phyloP scores from a whole-genome alignment of 1,284 basidiomycete species.

The Trichosporon sp. region DNA sequence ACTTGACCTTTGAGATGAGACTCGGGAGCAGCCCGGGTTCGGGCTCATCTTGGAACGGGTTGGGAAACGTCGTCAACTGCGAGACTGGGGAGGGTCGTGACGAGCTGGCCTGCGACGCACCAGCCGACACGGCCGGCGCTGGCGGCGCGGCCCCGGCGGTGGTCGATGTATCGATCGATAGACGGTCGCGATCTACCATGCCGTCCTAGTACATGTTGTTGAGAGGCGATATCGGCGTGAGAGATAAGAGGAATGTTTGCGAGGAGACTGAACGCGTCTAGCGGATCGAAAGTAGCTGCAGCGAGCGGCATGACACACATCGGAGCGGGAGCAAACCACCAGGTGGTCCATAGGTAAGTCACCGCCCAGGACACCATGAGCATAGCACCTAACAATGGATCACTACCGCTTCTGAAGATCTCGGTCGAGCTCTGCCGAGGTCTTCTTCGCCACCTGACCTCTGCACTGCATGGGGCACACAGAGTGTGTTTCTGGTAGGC shows the following conservation, averaged over 20 bases:
- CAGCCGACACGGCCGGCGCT: constrained; percentile 17
- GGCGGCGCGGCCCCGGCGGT: constrained; percentile 3
- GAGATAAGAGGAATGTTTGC: not conserved
- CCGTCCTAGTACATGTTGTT: constrained; percentile 11
- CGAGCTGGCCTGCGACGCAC: constrained; percentile 20
- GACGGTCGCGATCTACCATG: constrained; percentile 9
- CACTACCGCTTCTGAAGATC: not conserved
- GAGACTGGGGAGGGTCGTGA: constrained; percentile 32
- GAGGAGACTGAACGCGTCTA: not conserved
- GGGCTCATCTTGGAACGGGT: constrained; percentile 54
- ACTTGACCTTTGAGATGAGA: constrained; percentile 55
- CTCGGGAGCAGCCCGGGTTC: constrained; percentile 54
- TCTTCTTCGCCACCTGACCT: not conserved
- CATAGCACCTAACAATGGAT: not conserved
- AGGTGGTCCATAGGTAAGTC: constrained; percentile 2
- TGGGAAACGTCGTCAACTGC: constrained; percentile 54
- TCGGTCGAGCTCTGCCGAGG: not conserved
- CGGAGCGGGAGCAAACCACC: constrained; percentile 15
- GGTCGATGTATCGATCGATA: constrained; percentile 25
- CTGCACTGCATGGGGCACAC: not conserved
- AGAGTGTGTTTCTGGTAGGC: not conserved
- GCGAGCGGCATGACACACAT: not conserved
- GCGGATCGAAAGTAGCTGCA: not conserved
- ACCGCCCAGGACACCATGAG: not conserved
- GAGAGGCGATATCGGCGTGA: not conserved